Conservation (phyloP, 768 basidiomycete species). For the Melanogaster broomeanus region DNA sequence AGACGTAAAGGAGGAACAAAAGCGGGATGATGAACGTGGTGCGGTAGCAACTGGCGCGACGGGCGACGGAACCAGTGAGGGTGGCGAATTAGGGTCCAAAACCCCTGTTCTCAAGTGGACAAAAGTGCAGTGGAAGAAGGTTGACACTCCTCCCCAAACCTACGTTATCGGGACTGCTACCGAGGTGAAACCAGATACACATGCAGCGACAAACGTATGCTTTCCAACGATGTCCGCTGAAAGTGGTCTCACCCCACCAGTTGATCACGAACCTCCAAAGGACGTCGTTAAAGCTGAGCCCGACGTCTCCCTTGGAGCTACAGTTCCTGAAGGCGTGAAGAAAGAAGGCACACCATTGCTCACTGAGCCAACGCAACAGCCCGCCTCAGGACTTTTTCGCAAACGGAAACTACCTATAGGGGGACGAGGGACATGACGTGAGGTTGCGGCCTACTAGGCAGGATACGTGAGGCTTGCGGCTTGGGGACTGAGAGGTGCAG, state of each 20-base stretch:
- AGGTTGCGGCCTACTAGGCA: no score
- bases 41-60: constrained; percentile 10
- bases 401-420: constrained; percentile 31
- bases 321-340: constrained; percentile 5
- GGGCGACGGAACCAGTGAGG: neutral
- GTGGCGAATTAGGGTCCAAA: neutral
- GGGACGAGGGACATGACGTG: neutral
- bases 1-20: constrained; percentile 12
- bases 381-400: constrained; percentile 25
- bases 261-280: neutral
- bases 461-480: no score
- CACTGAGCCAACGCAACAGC: constrained; percentile 1
- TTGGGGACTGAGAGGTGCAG: no score
- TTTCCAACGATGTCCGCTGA: neutral
- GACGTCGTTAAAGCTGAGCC: constrained; percentile 3
- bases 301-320: neutral
- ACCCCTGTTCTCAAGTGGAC: constrained; percentile 35
- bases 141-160: neutral
- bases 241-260: neutral
- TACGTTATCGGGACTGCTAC: neutral
- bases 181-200: neutral
- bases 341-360: neutral
- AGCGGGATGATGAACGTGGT: constrained; percentile 1
- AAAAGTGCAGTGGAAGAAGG: constrained; percentile 37
- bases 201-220: constrained; percentile 4